These are phyloP conservation scores for Antrodiella citrinella DNA, from an alignment of 768 basidiomycete genomes.

Conservation along the genomic window DNA sequence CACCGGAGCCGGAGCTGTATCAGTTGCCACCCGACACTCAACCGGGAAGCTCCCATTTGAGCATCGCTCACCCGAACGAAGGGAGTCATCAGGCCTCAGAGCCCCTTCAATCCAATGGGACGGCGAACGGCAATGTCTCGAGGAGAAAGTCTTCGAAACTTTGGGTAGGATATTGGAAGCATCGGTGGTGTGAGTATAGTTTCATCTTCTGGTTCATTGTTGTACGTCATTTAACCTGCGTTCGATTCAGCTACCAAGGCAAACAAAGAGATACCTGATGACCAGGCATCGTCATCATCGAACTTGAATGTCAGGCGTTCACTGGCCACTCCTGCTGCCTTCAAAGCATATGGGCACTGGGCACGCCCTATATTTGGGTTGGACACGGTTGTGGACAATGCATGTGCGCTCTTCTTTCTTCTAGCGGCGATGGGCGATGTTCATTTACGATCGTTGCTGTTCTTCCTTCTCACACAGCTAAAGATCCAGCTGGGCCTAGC, in stretches of 20 bases:
- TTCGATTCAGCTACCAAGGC: no score
- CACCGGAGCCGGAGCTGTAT: neutral
- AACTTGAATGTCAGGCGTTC: neutral
- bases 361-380: slow-evolving; percentile 36
- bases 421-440: slow-evolving; percentile 3
- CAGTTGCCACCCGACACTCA: neutral
- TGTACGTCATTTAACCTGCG: neutral
- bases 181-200: neutral
- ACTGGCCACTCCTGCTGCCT: slow-evolving; percentile 29
- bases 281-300: no score
- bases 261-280: no score
- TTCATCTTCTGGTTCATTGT: neutral
- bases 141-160: neutral
- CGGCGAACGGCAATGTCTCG: neutral
- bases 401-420: slow-evolving; percentile 25
- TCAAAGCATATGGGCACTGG: slow-evolving; percentile 50
- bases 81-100: neutral
- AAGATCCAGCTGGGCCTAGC: slow-evolving; percentile 19
- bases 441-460: slow-evolving; percentile 1
- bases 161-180: neutral
- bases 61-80: neutral
- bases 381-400: slow-evolving; percentile 32
- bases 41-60: neutral
- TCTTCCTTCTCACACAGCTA: neutral
- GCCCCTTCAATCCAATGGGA: neutral